Evolutionary conservation across 1,139 yeast species (phyloP), one percentile per base, ranked within the genome.

Genomic region (Candida pseudoviswanathii): DNA sequence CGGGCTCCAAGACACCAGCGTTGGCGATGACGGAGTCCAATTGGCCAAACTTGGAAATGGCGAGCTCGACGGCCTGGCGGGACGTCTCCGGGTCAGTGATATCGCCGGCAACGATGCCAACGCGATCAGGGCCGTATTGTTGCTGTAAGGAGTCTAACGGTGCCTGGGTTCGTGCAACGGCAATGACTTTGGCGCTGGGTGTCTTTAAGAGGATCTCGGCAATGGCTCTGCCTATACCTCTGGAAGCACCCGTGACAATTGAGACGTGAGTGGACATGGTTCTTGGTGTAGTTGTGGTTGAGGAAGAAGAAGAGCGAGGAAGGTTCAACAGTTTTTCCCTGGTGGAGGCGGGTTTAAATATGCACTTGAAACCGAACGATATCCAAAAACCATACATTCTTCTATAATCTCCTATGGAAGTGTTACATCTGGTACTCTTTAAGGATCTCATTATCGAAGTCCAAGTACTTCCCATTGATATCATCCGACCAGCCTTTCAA

Each of bases 1-100:
- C 96, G 0, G 97, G 97, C 26, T 84, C 92, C 52, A 94, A 70
- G 0, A 86, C 82, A 2, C 97, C 98, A 2, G 98, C 98, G 68
- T 94, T 92, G 51, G 91, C 85, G 43, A 94, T 78, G 5, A 90
- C 65, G 0, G 94, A 82, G 59, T 88, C 84, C 42, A 94, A 69
- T 31, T 73, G 70, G 2, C 91, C 94, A 61, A 79, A 85, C 51
- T 73, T 73, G 4, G 62, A 54, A 8, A 80, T 58, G 0, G 92
- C 85, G 24, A 67, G 49, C 0, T 70, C 65, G 11, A 87, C 75
- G 0, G 87, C 79, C 24, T 61, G 52, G 25, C 59, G 54, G 5
- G 75, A 60, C 0, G 76, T 71, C 4, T 61, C 52, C 3, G 56
- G 44, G 22, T 82, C 77, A 0, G 86, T 61, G 4, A 91, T 74